phyloP scores from a whole-genome alignment of 176 grass and related monocot genomes.

The Hyparrhenia diplandra region DNA sequence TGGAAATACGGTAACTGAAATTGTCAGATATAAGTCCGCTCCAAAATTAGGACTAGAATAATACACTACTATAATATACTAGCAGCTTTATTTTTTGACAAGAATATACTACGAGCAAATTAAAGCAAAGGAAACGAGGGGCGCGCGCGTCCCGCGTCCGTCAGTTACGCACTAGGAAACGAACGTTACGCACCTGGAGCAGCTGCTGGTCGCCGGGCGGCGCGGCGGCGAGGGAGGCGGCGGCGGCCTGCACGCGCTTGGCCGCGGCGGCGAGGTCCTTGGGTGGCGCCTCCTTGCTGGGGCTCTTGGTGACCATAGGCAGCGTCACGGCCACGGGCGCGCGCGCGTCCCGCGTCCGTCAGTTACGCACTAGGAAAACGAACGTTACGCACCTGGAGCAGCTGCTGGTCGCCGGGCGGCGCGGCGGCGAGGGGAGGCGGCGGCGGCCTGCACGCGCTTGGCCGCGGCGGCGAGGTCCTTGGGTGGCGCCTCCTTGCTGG shows the following conservation, averaged over 20 bases:
- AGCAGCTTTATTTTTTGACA: no score
- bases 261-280: not conserved
- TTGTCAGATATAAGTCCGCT: not conserved
- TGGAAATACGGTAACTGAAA: not conserved
- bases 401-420: no score
- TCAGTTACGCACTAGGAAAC: not conserved
- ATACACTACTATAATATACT: not conserved
- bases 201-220: constrained; percentile 50
- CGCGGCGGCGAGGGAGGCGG: not conserved
- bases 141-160: no score
- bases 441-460: no score
- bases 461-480: no score
- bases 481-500: no score
- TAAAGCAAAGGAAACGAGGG: not conserved
- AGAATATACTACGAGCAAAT: not conserved
- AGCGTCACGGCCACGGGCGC: constrained; percentile 64
- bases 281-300: constrained; percentile 24
- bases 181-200: constrained; percentile 62
- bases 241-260: not conserved
- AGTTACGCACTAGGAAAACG: no score
- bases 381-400: no score
- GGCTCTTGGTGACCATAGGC: constrained; percentile 86
- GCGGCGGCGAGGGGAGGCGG: no score
- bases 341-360: no score
- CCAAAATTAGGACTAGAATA: not conserved